These are phyloP conservation scores for Grosmannia serpens DNA, from an alignment of 2,329 filamentous ascomycete species.

Conservation along the genomic window DNA sequence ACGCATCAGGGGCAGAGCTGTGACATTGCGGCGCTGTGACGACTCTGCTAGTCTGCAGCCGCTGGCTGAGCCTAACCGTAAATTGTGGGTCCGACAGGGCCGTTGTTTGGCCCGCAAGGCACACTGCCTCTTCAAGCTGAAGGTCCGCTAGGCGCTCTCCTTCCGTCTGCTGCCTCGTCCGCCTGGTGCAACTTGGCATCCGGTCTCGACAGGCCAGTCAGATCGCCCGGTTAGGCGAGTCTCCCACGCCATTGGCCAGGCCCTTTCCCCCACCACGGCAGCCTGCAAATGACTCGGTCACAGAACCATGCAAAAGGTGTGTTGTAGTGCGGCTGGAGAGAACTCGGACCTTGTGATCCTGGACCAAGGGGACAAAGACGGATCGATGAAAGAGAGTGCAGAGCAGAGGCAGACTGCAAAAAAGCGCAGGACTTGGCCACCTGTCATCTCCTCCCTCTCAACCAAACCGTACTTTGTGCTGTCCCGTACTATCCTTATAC, in stretches of 20 bases:
- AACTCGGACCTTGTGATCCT: no score
- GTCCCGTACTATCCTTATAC: no score
- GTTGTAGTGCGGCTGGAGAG: neutral
- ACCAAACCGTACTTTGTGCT: neutral
- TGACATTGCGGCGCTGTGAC: neutral
- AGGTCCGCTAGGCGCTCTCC: no score
- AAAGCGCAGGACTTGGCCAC: neutral
- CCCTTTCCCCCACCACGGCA: neutral
- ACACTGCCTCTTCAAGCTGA: no score
- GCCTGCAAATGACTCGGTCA: no score
- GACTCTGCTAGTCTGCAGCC: neutral
- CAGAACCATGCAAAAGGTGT: no score
- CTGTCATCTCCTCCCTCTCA: no score
- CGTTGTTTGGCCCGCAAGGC: neutral
- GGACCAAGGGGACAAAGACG: no score
- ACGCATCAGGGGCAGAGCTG: no score
- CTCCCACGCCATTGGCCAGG: neutral
- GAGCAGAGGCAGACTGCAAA: neutral
- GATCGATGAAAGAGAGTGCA: neutral
- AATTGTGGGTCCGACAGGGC: neutral
- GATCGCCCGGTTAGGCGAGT: neutral
- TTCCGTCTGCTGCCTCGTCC: neutral
- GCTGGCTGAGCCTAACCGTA: neutral
- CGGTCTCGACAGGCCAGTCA: neutral
- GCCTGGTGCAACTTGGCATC: no score